These are phyloP conservation scores for Thalassiosira exigua DNA, from an alignment of 352 stramenopile species.

Conservation along the genomic window DNA sequence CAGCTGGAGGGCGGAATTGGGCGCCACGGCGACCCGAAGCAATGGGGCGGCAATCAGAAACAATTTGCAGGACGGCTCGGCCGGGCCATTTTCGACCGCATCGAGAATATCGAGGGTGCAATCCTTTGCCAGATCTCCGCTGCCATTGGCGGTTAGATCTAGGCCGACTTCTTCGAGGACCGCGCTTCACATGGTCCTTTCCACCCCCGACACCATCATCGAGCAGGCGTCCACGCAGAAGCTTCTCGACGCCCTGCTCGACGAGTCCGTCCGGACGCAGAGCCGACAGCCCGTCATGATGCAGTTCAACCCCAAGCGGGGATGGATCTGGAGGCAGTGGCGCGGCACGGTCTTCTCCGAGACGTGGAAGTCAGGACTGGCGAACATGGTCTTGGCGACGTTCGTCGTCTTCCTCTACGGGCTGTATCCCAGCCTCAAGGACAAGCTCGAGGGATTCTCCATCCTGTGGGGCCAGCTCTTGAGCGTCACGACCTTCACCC, in stretches of 20 bases:
- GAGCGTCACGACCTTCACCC: slow-evolving; percentile 83
- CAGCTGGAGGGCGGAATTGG: no score
- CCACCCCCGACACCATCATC: slow-evolving; percentile 82
- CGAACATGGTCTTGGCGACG: slow-evolving; percentile 77
- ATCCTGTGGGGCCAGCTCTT: slow-evolving; percentile 82
- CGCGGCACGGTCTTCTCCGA: slow-evolving; percentile 84
- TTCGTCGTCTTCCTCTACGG: slow-evolving; percentile 68
- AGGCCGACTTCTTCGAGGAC: slow-evolving; percentile 14
- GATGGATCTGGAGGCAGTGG: slow-evolving; percentile 84
- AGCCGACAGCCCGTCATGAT: slow-evolving; percentile 82
- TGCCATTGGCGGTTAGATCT: slow-evolving; percentile 2
- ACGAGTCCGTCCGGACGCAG: slow-evolving; percentile 79
- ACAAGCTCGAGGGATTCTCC: slow-evolving; percentile 69
- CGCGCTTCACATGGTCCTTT: slow-evolving; percentile 77
- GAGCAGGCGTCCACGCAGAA: slow-evolving; percentile 85
- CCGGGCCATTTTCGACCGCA: not conserved
- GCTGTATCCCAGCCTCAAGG: slow-evolving; percentile 61
- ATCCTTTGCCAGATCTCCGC: slow-evolving; percentile 29
- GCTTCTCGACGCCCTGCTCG: slow-evolving; percentile 82
- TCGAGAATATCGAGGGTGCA: slow-evolving; percentile 22
- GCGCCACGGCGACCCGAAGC: no score
- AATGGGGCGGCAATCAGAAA: no score
- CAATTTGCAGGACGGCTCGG: no score
- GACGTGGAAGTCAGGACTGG: slow-evolving; percentile 77
- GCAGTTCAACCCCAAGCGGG: slow-evolving; percentile 82